These are phyloP conservation scores for Moniliella sp. DNA, from an alignment of 1,284 basidiomycete genomes.

Conservation along the genomic window DNA sequence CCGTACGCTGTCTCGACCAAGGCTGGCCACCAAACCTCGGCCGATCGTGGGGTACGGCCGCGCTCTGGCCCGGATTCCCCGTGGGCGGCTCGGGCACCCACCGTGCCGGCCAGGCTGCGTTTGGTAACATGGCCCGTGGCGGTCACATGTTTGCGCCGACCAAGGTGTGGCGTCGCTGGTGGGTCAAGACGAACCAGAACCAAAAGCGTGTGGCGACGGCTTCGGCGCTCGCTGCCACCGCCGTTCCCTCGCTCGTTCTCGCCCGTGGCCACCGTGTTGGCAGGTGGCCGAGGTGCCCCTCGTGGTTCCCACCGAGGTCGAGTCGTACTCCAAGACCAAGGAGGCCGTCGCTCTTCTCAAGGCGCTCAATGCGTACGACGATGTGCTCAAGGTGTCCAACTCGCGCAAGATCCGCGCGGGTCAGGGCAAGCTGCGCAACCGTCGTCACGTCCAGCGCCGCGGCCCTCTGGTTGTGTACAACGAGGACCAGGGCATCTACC, in stretches of 20 bases:
- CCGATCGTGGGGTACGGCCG: constrained; percentile 99
- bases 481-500: constrained; percentile 90
- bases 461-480: constrained; percentile 93
- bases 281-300: constrained; percentile 88
- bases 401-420: constrained; percentile 90
- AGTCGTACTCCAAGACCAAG: constrained; percentile 87
- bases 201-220: constrained; percentile 94
- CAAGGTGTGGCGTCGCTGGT: constrained; percentile 99
- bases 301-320: constrained; percentile 57
- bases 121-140: constrained; percentile 50
- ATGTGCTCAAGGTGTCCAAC: constrained; percentile 91
- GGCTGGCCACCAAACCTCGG: constrained; percentile 95
- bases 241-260: constrained; percentile 89
- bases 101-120: constrained; percentile 94
- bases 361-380: constrained; percentile 55
- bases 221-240: constrained; percentile 90
- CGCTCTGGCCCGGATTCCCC: constrained; percentile 98
- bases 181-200: constrained; percentile 99
- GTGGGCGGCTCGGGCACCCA: constrained; percentile 97
- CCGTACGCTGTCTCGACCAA: constrained; percentile 89
- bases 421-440: constrained; percentile 91
- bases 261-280: constrained; percentile 96
- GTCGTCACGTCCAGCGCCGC: constrained; percentile 85
- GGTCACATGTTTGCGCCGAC: constrained; percentile 99
- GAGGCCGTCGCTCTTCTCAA: constrained; percentile 87